Conservation (phyloP, 148 eudicot genomes). For the Oxyria digyna region DNA sequence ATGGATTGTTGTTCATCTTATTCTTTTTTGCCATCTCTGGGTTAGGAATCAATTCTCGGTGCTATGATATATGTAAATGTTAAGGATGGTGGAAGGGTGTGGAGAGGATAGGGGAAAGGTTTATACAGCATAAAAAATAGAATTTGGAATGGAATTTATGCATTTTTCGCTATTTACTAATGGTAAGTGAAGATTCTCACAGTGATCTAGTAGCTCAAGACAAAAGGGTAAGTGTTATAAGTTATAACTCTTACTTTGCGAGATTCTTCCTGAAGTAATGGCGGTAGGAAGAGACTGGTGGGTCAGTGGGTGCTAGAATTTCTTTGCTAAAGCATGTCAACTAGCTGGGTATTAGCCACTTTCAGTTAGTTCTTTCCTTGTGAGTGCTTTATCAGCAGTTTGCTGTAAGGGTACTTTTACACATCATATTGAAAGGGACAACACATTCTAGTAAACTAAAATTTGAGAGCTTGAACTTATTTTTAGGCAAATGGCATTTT, state of each 20-base stretch:
- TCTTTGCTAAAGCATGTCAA: not conserved
- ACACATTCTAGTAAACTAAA: not conserved
- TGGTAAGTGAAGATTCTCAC: slow-evolving; percentile 1
- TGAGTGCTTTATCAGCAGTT: slow-evolving; percentile 4
- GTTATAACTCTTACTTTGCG: not conserved
- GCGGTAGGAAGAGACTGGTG: not conserved
- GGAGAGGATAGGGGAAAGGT: not conserved
- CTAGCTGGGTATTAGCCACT: slow-evolving; percentile 4
- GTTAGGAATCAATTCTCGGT: not conserved
- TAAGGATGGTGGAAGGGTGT: not conserved
- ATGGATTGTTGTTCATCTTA: not conserved
- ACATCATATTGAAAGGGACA: not conserved
- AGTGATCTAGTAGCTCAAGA: not conserved
- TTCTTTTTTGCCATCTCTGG: not conserved
- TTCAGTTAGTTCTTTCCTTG: not conserved
- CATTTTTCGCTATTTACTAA: not conserved
- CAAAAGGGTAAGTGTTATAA: not conserved
- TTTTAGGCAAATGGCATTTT: not conserved
- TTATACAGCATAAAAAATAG: not conserved
- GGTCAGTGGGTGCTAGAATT: slow-evolving; percentile 4
- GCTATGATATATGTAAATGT: not conserved
- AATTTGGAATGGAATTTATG: not conserved
- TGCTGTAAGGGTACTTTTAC: not conserved
- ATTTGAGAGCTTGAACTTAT: not conserved
- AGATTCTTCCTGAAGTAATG: not conserved